These are phyloP conservation scores for Citrus reticulata DNA, from an alignment of 345 rosid species.

Conservation along the genomic window DNA sequence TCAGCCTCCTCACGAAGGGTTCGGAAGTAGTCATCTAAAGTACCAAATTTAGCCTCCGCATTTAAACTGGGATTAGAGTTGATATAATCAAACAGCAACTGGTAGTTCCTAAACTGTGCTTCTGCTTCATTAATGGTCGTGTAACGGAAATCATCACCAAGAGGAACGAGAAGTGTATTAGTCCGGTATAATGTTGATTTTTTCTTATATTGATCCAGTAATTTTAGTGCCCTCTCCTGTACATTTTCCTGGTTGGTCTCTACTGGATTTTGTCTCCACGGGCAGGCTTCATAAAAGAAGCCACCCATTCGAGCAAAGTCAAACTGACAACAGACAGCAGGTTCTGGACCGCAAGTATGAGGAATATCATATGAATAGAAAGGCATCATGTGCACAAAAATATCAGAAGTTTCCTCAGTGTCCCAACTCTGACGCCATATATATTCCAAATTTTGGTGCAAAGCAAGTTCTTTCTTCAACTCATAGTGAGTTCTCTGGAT, in stretches of 20 bases:
- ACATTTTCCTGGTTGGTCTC: constrained; percentile 82
- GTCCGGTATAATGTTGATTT: constrained; percentile 83
- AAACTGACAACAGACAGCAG: constrained; percentile 96
- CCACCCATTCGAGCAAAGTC: constrained; percentile 79
- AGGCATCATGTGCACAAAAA: constrained; percentile 99
- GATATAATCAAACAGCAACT: constrained; percentile 80
- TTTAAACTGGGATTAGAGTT: constrained; percentile 83
- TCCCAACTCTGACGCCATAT: constrained; percentile 99
- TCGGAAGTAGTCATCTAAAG: constrained; percentile 83
- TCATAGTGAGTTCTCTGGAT: constrained; percentile 98
- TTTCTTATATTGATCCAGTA: constrained; percentile 94
- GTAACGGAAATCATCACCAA: constrained; percentile 97
- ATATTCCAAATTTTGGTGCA: constrained; percentile 83
- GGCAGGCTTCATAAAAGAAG: constrained; percentile 69
- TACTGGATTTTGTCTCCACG: constrained; percentile 75
- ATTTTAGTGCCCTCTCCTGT: constrained; percentile 74
- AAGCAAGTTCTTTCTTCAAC: constrained; percentile 95
- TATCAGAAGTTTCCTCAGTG: constrained; percentile 83
- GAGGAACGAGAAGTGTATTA: constrained; percentile 91
- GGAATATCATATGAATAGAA: constrained; percentile 97
- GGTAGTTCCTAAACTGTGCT: constrained; percentile 93
- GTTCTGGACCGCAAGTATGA: constrained; percentile 99
- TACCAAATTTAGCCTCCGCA: constrained; percentile 88
- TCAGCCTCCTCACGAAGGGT: constrained; percentile 83
- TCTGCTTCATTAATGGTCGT: constrained; percentile 82